These are phyloP conservation scores for Plasmodium billcollinsi DNA, from an alignment of 169 alveolate genomes.

Conservation along the genomic window DNA sequence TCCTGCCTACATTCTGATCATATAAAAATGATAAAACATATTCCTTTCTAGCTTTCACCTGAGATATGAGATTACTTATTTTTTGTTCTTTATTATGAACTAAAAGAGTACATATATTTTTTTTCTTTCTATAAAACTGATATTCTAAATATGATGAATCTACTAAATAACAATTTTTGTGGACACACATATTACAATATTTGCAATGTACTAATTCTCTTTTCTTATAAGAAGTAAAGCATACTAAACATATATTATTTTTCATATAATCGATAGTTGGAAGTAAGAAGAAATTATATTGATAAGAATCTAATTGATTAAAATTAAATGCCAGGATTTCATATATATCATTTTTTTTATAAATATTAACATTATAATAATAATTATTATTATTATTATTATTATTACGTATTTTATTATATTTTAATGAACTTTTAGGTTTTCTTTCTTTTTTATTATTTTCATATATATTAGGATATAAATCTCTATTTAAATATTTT, in stretches of 20 bases:
- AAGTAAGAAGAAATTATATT: slow-evolving; percentile 46
- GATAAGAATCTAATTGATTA: slow-evolving; percentile 56
- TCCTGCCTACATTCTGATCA: background rate
- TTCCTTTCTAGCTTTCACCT: slow-evolving; percentile 15
- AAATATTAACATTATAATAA: background rate
- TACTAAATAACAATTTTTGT: slow-evolving; percentile 51
- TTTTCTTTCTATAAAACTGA: slow-evolving; percentile 33
- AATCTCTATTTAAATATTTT: slow-evolving; percentile 69
- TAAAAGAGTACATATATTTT: slow-evolving; percentile 20
- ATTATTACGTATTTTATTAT: slow-evolving; percentile 13
- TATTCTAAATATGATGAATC: slow-evolving; percentile 39
- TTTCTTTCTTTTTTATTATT: slow-evolving; percentile 72
- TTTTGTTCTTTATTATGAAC: slow-evolving; percentile 42
- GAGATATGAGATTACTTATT: background rate
- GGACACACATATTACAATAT: slow-evolving; percentile 65
- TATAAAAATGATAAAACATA: background rate
- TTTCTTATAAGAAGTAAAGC: slow-evolving; percentile 55
- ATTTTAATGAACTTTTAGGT: slow-evolving; percentile 45
- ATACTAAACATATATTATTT: slow-evolving; percentile 58
- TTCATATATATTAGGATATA: slow-evolving; percentile 70
- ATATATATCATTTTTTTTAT: slow-evolving; percentile 50
- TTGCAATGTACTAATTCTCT: slow-evolving; percentile 45
- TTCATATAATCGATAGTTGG: slow-evolving; percentile 55
- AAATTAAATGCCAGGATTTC: slow-evolving; percentile 53
- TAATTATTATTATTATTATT: background rate